Conservation (phyloP, 2,329 filamentous ascomycete genomes). For the Colletotrichum falcatum region DNA sequence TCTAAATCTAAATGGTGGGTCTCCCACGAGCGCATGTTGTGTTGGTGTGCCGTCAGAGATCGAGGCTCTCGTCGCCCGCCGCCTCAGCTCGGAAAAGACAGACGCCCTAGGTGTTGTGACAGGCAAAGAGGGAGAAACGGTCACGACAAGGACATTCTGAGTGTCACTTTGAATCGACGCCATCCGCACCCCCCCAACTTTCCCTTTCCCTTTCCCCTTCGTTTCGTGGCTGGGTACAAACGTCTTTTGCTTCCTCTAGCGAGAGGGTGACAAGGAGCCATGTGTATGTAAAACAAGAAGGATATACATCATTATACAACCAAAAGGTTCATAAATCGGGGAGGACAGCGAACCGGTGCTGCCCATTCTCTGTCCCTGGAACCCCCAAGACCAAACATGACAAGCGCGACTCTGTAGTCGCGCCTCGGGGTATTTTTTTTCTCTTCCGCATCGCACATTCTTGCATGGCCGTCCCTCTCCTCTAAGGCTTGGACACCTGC, state of each 20-base stretch:
- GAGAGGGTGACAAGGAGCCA: conserved; percentile 29
- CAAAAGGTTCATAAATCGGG: conserved; percentile 33
- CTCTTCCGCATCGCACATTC: conserved; percentile 33
- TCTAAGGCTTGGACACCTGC: conserved; percentile 65
- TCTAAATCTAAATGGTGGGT: conserved; percentile 18
- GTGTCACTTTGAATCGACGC: neutral
- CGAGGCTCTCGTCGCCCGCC: neutral
- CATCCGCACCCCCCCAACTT: neutral
- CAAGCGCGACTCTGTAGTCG: conserved; percentile 8
- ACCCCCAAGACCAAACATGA: conserved; percentile 32
- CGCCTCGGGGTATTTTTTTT: conserved; percentile 36
- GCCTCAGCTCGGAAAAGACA: neutral
- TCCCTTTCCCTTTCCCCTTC: neutral
- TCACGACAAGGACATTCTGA: neutral
- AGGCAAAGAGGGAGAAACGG: neutral
- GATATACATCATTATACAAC: conserved; percentile 41
- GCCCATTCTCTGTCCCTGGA: conserved; percentile 18
- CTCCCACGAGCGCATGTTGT: neutral
- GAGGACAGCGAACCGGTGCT: conserved; percentile 33
- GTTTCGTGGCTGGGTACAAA: conserved; percentile 8
- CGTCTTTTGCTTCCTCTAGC: neutral
- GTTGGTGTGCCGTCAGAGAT: conserved; percentile 5
- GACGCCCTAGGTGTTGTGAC: neutral
- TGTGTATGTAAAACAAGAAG: conserved; percentile 28
- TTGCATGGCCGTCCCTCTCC: conserved; percentile 12